Base-by-base conservation (phyloP, 129 eudicot genomes). In the Oenanthe sinensis region DNA sequence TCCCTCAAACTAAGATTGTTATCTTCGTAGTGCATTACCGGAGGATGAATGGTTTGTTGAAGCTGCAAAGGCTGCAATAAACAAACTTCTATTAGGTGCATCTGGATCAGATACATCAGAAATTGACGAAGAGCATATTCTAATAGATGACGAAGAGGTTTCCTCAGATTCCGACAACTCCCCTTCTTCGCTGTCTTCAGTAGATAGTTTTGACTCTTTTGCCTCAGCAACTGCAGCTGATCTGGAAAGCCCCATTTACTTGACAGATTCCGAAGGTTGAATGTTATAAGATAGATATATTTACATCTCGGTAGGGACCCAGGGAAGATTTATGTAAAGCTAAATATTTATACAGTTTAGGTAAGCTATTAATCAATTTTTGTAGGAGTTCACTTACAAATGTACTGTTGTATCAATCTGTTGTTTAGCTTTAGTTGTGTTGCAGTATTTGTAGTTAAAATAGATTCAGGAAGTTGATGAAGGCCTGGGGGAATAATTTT, bases 21-120 rank as follows among this genome's bases (percentile, higher is more conserved):
- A 14, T 19, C 28, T 68, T 33, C 6, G 17, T 77, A 96, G 97
- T 86, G 85, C 87, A 20, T 91, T 96, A 54, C 95, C 97, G 0
- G 97, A 92, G 89, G 97, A 92, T 75, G 97, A 96, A 86, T 96
- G 97, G 99, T 92, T 92, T 78, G 96, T 88, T 14, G 97, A 92
- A 82, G 89, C 99, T 26, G 99, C 99, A 3, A 96, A 96, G 84
- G 88, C 91, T 26, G 99, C 96, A 24, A 95, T 95, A 79, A 88
- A 84, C 86, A 92, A 95, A 82, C 92, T 95, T 81, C 77, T 95
- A 63, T 81, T 83, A 79, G 96, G 91, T n/a, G 92, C 88, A 17
- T 93, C 91, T 0, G 93, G 89, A 3, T 87, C 99, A 11, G 98
- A 95, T 70, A 83, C 80, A 71, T 91, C 96, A 30, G 99, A 95